Evolutionary conservation across 2,329 filamentous ascomycete genomes (phyloP), one percentile per base, ranked within the genome.

Genomic region (Zymoseptoria pseudotritici): DNA sequence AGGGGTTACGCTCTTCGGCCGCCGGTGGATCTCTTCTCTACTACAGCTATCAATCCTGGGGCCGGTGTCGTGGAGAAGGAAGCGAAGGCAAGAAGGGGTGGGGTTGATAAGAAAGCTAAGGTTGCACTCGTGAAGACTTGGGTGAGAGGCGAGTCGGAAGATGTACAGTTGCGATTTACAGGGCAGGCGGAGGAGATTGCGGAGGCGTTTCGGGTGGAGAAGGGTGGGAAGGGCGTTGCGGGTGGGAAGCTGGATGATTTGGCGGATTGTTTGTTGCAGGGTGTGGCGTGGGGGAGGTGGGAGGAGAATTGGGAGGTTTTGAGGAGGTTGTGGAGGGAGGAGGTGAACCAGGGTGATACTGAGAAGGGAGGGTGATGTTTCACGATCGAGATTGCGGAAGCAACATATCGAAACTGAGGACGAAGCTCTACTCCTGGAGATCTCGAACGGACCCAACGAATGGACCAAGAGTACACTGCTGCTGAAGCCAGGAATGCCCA

Each of bases 181-280:
- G 67, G 66, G 1, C 70, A 75, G 42, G 76, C 75, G 1, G 69
- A 72, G 53, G 63, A 64, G n/a, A 72, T 75, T 54, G 75, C 72
- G 17, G 63, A 67, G 61, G 53, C 77, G 76, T 68, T 69, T 73
- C 53, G 22, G 13, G 10, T 55, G 22, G 57, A 60, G 20, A 42
- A 54, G 4, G 55, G 57, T 55, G 42, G 66, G 69, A 59, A 67
- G 67, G 60, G 64, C 71, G 54, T 72, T 64, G 59, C 56, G 10
- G 63, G 70, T 21, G 67, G 67, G n/a, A 94, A 94, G 73, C 73
- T 93, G 57, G 90, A 95, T 73, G 90, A 95, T 76, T 75, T 95
- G 55, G 88, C 90, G 0, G 90, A 95, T 76, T 89, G 86, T 70
- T 75, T 94, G 24, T 72, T 94, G 57, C 90, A 95, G 72, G 90